Evolutionary conservation across 2,329 filamentous ascomycete species (phyloP).

Genomic region (Aaosphaeria arxii): DNA sequence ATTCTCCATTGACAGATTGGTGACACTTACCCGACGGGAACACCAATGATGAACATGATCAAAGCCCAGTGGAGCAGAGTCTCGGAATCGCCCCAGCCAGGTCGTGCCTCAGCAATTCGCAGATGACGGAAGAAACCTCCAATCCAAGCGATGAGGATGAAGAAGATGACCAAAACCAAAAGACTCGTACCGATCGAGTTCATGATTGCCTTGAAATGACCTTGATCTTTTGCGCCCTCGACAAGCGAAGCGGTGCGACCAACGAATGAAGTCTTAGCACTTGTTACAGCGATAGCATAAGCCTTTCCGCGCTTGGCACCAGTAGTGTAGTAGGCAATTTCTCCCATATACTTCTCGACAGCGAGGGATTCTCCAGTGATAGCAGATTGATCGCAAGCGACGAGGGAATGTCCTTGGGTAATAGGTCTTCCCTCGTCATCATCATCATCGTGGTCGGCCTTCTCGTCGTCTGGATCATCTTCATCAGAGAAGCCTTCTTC

Average conservation of each 20-base stretch:
- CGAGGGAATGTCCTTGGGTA: slow-evolving; percentile 63
- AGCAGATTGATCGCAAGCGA: slow-evolving; percentile 75
- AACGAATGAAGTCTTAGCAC: slow-evolving; percentile 71
- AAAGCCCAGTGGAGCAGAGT: slow-evolving; percentile 52
- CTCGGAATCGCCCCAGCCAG: slow-evolving; percentile 52
- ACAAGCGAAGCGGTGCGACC: slow-evolving; percentile 72
- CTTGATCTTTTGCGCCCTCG: slow-evolving; percentile 71
- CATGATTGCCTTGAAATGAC: slow-evolving; percentile 82
- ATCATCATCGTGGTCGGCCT: slow-evolving; percentile 59
- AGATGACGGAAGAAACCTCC: slow-evolving; percentile 75
- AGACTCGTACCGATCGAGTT: slow-evolving; percentile 74
- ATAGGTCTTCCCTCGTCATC: slow-evolving; percentile 52
- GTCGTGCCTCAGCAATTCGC: slow-evolving; percentile 57
- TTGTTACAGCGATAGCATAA: slow-evolving; percentile 65
- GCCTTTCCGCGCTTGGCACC: slow-evolving; percentile 79
- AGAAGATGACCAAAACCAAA: slow-evolving; percentile 74
- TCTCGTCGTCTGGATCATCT: slow-evolving; percentile 59
- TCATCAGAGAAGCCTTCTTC: slow-evolving; percentile 53
- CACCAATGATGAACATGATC: slow-evolving; percentile 69
- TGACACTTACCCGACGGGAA: slow-evolving; percentile 57
- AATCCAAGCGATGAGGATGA: slow-evolving; percentile 72
- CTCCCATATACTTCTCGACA: slow-evolving; percentile 76
- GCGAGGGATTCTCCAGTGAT: slow-evolving; percentile 79
- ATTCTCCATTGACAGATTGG: background rate
- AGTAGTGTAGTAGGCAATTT: slow-evolving; percentile 74